Percentiles rank a stretch among this genome's conserved stretches.
phyloP scores from a whole-genome alignment of 2,329 filamentous ascomycete genomes.

The Sporothrix protearum region DNA sequence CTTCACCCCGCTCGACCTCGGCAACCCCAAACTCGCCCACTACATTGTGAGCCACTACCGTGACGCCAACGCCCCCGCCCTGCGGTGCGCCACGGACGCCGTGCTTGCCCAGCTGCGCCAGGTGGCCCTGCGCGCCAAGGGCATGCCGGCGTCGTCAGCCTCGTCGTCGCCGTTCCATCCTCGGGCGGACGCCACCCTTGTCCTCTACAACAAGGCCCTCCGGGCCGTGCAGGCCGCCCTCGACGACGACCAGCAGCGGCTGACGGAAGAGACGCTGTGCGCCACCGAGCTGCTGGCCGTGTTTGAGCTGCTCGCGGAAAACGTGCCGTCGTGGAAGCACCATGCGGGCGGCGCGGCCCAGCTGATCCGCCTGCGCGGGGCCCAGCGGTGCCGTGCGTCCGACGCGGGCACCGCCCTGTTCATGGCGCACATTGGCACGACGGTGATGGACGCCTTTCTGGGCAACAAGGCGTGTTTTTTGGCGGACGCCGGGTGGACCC shows the following conservation, averaged over 20 bases:
- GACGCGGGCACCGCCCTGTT: background rate
- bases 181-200: background rate
- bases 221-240: slow-evolving; percentile 1
- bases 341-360: slow-evolving; percentile 4
- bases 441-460: slow-evolving; percentile 10
- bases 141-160: background rate
- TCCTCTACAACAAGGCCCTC: background rate
- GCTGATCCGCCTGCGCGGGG: slow-evolving; percentile 6
- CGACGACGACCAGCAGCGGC: background rate
- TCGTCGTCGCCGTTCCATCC: too few species aligned
- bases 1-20: background rate
- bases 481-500: background rate
- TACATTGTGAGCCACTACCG: background rate
- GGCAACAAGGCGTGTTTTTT: slow-evolving; percentile 13
- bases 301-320: slow-evolving; percentile 10
- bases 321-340: slow-evolving; percentile 10
- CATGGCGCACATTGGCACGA: slow-evolving; percentile 3
- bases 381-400: background rate
- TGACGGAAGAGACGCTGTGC: slow-evolving; percentile 3
- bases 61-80: background rate
- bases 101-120: slow-evolving; percentile 5
- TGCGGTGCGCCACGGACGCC: slow-evolving; percentile 10
- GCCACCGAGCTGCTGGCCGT: slow-evolving; percentile 7
- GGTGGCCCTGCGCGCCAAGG: background rate
- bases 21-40: slow-evolving; percentile 7